Percentiles rank a stretch among this genome's conserved stretches.
Conservation (phyloP, 1,284 basidiomycete species). For the Pyrrhoderma noxium region DNA sequence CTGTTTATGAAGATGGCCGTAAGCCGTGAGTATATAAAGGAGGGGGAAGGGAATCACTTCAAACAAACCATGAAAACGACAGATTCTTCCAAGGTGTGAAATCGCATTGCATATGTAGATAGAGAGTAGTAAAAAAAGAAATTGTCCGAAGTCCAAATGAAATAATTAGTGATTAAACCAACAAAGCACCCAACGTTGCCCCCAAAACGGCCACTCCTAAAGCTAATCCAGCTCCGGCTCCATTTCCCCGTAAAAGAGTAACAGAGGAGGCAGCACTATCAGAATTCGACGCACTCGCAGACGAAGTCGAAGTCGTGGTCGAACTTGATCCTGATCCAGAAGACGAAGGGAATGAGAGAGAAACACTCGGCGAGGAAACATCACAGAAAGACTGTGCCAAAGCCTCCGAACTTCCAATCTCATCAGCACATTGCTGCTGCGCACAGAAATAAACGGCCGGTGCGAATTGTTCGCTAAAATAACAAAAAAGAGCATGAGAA, state of each 20-base stretch:
- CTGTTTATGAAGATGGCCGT: too few species aligned
- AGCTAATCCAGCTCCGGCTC: neutral
- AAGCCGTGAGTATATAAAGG: too few species aligned
- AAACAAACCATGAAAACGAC: too few species aligned
- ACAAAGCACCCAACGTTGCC: too few species aligned
- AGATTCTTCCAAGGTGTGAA: too few species aligned
- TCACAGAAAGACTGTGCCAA: constrained; percentile 28
- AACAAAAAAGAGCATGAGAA: neutral
- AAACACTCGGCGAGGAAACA: constrained; percentile 25
- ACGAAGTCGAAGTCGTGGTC: neutral
- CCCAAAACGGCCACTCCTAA: neutral
- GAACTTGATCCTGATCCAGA: constrained; percentile 2
- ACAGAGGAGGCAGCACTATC: neutral
- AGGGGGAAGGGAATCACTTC: too few species aligned
- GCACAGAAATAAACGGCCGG: constrained; percentile 22
- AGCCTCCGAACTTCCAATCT: constrained; percentile 24
- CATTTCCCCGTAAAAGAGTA: neutral
- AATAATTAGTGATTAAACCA: too few species aligned
- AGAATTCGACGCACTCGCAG: neutral
- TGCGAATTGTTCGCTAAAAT: constrained; percentile 10
- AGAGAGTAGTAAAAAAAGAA: too few species aligned
- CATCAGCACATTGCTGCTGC: constrained; percentile 21
- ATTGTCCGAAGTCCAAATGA: too few species aligned
- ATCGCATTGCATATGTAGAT: too few species aligned
- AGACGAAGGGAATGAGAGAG: constrained; percentile 25